Conservation (phyloP, 495 filamentous ascomycete species). For the Clohesyomyces aquaticus region DNA sequence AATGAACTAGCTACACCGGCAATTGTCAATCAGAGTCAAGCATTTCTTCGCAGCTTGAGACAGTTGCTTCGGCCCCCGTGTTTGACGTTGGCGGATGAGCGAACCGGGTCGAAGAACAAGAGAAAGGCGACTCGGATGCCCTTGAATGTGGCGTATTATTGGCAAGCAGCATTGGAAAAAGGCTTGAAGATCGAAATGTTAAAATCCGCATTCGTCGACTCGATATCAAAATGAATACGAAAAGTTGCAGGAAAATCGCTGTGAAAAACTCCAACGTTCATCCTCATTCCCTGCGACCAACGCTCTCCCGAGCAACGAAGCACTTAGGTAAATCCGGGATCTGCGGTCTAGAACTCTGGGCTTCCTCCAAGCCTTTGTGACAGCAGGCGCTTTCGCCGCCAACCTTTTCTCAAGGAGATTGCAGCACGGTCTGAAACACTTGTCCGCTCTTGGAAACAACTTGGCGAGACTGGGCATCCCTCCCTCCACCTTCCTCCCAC, state of each 20-base stretch:
- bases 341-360: no score
- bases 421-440: slow-evolving; percentile 16
- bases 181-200: background rate
- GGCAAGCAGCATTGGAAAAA: background rate
- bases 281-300: no score
- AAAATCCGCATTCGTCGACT: background rate
- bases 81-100: slow-evolving; percentile 2
- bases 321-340: no score
- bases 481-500: no score
- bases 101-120: background rate
- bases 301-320: no score
- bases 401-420: slow-evolving; percentile 10
- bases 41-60: no score
- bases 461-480: slow-evolving; percentile 23
- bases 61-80: slow-evolving; percentile 14
- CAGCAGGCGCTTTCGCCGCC: no score
- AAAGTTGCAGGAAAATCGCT: no score
- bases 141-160: slow-evolving; percentile 6
- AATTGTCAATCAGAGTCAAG: slow-evolving; percentile 20
- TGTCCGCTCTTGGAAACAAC: slow-evolving; percentile 13
- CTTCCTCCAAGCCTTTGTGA: no score
- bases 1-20: background rate
- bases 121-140: no score
- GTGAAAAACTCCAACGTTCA: no score
- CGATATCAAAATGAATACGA: no score